Evolutionary conservation across 163 green algal genomes (phyloP).

Genomic region (Scenedesmus sp.): DNA sequence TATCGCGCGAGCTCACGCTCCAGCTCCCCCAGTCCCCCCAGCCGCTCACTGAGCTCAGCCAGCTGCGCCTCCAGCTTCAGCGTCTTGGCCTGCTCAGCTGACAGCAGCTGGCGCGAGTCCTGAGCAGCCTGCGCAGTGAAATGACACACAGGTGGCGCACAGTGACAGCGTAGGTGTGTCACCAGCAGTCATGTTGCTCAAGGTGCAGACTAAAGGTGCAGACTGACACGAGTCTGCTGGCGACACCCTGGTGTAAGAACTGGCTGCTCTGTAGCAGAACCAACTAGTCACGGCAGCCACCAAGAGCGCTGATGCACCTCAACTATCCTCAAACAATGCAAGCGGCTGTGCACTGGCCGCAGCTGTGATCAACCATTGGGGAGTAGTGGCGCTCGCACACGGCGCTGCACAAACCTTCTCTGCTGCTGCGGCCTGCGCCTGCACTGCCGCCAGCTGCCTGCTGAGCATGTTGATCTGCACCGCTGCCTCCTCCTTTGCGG

Average conservation of each 20-base stretch:
- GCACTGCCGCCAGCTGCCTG: constrained; percentile 74
- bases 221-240: no score
- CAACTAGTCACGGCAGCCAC: no score
- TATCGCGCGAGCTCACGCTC: constrained; percentile 79
- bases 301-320: no score
- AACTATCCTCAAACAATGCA: constrained; percentile 16
- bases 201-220: no score
- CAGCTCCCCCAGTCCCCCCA: constrained; percentile 64
- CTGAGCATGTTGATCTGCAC: constrained; percentile 82
- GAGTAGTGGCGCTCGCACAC: background rate
- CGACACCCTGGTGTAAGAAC: no score
- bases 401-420: constrained; percentile 66
- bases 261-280: no score
- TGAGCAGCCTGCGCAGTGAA: constrained; percentile 57
- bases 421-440: constrained; percentile 69
- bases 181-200: no score
- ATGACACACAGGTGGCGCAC: no score
- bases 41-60: constrained; percentile 73
- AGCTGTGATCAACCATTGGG: background rate
- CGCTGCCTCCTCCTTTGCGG: constrained; percentile 73
- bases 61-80: constrained; percentile 83
- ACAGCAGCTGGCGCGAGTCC: constrained; percentile 62
- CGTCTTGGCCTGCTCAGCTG: constrained; percentile 69
- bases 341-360: background rate
- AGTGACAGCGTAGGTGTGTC: no score